These are phyloP conservation scores for Gloeophyllum trabeum DNA, from an alignment of 768 basidiomycete species.

Conservation along the genomic window DNA sequence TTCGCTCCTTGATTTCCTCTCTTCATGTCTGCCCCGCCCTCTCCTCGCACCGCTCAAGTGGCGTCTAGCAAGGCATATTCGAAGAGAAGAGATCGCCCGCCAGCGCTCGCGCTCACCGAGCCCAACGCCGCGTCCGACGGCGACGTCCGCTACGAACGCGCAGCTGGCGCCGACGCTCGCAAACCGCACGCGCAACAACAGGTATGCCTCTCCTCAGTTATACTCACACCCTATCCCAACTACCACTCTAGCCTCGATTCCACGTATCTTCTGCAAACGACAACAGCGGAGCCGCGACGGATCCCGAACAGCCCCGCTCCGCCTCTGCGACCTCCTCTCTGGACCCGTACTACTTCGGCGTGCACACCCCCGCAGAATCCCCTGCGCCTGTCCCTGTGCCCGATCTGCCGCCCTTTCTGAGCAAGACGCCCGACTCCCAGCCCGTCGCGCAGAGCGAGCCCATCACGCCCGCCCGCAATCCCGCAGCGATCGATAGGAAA, in stretches of 20 bases:
- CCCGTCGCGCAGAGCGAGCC: slow-evolving; percentile 30
- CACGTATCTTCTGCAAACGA: slow-evolving; percentile 30
- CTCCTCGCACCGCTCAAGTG: slow-evolving; percentile 27
- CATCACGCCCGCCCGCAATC: slow-evolving; percentile 65
- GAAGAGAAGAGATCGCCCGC: slow-evolving; percentile 40
- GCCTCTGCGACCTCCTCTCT: slow-evolving; percentile 70
- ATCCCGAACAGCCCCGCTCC: slow-evolving; percentile 46
- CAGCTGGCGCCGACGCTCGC: slow-evolving; percentile 8
- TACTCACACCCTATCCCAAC: slow-evolving; percentile 7
- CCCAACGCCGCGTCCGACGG: slow-evolving; percentile 25
- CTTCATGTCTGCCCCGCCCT: slow-evolving; percentile 28
- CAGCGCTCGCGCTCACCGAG: slow-evolving; percentile 37
- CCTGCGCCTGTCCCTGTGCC: slow-evolving; percentile 28
- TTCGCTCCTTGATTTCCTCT: slow-evolving; percentile 20
- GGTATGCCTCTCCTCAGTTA: slow-evolving; percentile 1
- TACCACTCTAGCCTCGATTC: slow-evolving; percentile 28
- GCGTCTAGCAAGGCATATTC: slow-evolving; percentile 24
- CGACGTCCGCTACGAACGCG: slow-evolving; percentile 28
- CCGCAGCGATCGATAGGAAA: slow-evolving; percentile 72
- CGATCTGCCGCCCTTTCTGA: slow-evolving; percentile 18
- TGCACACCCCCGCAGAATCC: slow-evolving; percentile 57
- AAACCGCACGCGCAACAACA: slow-evolving; percentile 21
- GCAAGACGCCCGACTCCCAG: slow-evolving; percentile 53
- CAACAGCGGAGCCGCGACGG: slow-evolving; percentile 33
- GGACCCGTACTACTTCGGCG: slow-evolving; percentile 83